These are phyloP conservation scores for Mortierella sp. DNA, from an alignment of 371 early-diverging fungal genomes.

Conservation along the genomic window DNA sequence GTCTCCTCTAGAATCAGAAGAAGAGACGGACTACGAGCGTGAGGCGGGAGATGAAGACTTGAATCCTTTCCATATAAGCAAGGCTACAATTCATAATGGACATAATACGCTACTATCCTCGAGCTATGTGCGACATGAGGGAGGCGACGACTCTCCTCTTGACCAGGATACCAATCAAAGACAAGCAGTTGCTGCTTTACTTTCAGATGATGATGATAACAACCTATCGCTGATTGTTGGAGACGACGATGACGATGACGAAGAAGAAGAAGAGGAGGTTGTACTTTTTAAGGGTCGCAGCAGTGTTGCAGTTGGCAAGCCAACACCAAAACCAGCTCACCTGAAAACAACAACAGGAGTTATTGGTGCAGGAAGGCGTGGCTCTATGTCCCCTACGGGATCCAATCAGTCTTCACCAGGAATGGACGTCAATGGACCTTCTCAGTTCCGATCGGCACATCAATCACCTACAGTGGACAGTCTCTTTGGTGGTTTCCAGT, in stretches of 20 bases:
- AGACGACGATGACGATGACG: slow-evolving; percentile 45
- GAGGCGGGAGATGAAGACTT: slow-evolving; percentile 41
- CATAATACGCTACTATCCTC: background rate
- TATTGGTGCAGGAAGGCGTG: slow-evolving; percentile 49
- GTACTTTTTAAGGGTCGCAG: slow-evolving; percentile 53
- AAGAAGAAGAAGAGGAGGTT: slow-evolving; percentile 48
- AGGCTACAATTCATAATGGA: slow-evolving; percentile 3
- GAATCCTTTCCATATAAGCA: slow-evolving; percentile 33
- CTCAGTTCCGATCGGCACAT: slow-evolving; percentile 16
- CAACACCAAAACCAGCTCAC: slow-evolving; percentile 50
- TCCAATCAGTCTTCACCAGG: slow-evolving; percentile 49
- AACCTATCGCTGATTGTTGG: slow-evolving; percentile 40
- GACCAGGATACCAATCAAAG: slow-evolving; percentile 37
- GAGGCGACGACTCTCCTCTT: slow-evolving; percentile 9
- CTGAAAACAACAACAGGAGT: slow-evolving; percentile 48
- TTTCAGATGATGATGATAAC: slow-evolving; percentile 55
- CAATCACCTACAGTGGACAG: slow-evolving; percentile 48
- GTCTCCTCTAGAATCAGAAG: slow-evolving; percentile 20
- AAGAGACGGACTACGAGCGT: slow-evolving; percentile 46
- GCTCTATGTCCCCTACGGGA: slow-evolving; percentile 40
- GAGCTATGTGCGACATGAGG: background rate
- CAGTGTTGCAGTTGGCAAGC: slow-evolving; percentile 31
- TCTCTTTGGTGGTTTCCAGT: slow-evolving; percentile 50
- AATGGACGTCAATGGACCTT: slow-evolving; percentile 33
- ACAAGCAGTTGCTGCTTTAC: slow-evolving; percentile 45